phyloP scores from a whole-genome alignment of 2,329 filamentous ascomycete genomes.

The Cylindrodendrum hubeiense region DNA sequence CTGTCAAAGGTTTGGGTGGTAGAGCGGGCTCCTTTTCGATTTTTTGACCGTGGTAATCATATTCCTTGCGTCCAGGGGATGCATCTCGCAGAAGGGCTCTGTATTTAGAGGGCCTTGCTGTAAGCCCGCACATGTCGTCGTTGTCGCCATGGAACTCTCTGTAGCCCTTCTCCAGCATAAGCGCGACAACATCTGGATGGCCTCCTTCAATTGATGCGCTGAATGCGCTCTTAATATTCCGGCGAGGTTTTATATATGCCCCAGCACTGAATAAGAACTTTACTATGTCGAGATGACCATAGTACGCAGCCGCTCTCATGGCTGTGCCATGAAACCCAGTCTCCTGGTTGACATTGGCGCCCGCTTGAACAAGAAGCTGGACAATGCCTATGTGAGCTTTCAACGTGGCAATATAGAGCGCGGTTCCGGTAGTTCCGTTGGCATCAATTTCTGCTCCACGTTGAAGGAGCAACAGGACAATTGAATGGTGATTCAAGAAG shows the following conservation, averaged over 20 bases:
- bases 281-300: constrained; percentile 1
- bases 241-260: neutral
- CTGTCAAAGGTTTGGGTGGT: neutral
- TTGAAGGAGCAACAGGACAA: constrained; percentile 12
- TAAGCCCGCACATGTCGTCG: no score
- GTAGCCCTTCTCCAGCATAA: constrained; percentile 11
- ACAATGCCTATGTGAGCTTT: constrained; percentile 11
- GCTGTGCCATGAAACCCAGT: neutral
- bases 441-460: neutral
- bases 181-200: constrained; percentile 7
- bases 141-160: neutral
- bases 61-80: neutral
- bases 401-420: constrained; percentile 12
- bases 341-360: constrained; percentile 10
- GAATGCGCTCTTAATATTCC: constrained; percentile 16
- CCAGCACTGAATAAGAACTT: constrained; percentile 10
- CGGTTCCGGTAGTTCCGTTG: constrained; percentile 1
- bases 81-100: constrained; percentile 9
- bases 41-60: neutral
- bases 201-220: constrained; percentile 26
- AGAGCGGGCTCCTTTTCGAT: neutral
- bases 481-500: constrained; percentile 8
- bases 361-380: neutral
- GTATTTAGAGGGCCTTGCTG: neutral
- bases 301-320: constrained; percentile 21